Conservation (phyloP, 306 rosid species). For the Erythrophleum fordii region DNA sequence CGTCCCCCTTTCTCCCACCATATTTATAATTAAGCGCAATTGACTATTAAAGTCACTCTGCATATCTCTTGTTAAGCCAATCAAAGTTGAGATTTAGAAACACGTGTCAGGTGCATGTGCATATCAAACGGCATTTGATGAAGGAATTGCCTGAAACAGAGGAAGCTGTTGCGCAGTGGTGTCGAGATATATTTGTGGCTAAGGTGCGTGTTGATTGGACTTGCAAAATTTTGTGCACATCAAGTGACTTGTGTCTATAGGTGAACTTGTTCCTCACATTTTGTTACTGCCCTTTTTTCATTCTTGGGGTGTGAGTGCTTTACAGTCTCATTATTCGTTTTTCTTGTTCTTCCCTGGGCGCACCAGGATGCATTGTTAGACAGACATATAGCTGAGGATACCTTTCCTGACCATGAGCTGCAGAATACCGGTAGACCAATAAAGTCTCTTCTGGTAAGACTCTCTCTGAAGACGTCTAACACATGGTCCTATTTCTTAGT, state of each 20-base stretch:
- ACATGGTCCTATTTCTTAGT: slow-evolving; percentile 1
- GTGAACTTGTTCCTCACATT: not conserved
- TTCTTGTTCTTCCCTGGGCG: slow-evolving; percentile 5
- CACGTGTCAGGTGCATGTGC: slow-evolving; percentile 80
- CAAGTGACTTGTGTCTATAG: not conserved
- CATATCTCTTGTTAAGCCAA: slow-evolving; percentile 38
- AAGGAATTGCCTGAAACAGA: slow-evolving; percentile 85
- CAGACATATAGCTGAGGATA: slow-evolving; percentile 71
- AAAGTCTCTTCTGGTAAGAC: slow-evolving; percentile 85
- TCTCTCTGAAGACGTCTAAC: slow-evolving; percentile 13
- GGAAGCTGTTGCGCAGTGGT: slow-evolving; percentile 96
- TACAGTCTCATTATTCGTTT: slow-evolving; percentile 8
- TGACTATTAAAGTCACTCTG: not conserved
- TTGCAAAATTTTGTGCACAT: not conserved
- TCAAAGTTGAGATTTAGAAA: slow-evolving; percentile 32
- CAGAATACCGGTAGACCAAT: slow-evolving; percentile 66
- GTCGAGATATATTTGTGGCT: slow-evolving; percentile 81
- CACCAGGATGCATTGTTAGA: slow-evolving; percentile 86
- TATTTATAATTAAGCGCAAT: not conserved
- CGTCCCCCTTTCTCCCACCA: not conserved
- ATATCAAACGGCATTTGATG: slow-evolving; percentile 85
- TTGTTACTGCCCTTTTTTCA: not conserved
- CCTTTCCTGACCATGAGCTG: slow-evolving; percentile 67
- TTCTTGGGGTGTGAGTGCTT: not conserved
- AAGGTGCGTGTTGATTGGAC: slow-evolving; percentile 57